A percentile compares a stretch with the other conserved stretches of the same genome.
phyloP scores from a whole-genome alignment of 306 rosid species.

The Prunus fruticosa region DNA sequence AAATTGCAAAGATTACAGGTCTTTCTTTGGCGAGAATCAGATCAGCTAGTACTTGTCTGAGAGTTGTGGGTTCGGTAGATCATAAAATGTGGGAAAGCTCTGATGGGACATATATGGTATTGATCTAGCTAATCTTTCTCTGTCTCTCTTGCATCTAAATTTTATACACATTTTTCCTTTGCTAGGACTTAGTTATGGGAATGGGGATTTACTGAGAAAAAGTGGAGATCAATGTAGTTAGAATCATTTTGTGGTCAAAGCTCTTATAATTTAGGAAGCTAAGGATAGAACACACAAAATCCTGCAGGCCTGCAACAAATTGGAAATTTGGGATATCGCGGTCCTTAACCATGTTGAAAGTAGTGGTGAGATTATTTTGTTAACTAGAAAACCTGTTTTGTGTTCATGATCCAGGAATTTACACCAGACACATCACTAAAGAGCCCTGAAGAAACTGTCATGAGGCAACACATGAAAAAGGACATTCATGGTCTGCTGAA shows the following conservation, averaged over 20 bases:
- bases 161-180: background rate
- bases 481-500: constrained; percentile 49
- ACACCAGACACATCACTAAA: constrained; percentile 47
- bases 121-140: constrained; percentile 13
- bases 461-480: constrained; percentile 58
- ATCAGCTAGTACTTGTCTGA: constrained; percentile 65
- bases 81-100: constrained; percentile 57
- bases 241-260: too few species aligned
- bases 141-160: constrained; percentile 1
- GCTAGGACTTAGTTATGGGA: background rate
- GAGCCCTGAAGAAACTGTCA: constrained; percentile 67
- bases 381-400: constrained; percentile 14
- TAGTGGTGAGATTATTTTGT: constrained; percentile 1
- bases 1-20: constrained; percentile 74
- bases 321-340: background rate
- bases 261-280: background rate
- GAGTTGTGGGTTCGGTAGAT: constrained; percentile 75
- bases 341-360: background rate
- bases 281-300: background rate
- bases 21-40: constrained; percentile 80
- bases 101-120: constrained; percentile 58
- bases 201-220: background rate
- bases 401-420: constrained; percentile 45
- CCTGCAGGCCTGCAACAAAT: background rate
- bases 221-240: background rate